Evolutionary conservation across 1,284 basidiomycete genomes (phyloP).

Genomic region (Polyporus tsugae): DNA sequence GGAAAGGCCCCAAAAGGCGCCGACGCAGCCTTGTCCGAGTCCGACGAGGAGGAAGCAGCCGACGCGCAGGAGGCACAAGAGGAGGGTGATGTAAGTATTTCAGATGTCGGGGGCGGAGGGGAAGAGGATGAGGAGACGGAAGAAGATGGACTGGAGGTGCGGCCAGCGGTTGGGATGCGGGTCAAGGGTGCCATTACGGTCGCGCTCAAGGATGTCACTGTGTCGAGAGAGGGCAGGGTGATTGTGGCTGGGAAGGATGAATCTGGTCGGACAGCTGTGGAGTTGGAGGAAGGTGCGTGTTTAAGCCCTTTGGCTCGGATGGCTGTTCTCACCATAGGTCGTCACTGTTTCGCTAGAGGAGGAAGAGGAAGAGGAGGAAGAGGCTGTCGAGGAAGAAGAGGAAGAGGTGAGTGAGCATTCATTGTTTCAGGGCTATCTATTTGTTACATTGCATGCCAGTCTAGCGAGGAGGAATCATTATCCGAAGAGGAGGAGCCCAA

Average conservation of each 20-base stretch:
- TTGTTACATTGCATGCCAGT: conserved; percentile 48
- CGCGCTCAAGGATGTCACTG: conserved; percentile 76
- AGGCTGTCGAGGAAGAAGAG: conserved; percentile 55
- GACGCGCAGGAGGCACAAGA: conserved; percentile 53
- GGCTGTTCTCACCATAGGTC: neutral
- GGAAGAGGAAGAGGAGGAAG: conserved; percentile 48
- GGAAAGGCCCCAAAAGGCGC: conserved; percentile 84
- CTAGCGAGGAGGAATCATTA: conserved; percentile 81
- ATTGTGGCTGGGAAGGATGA: conserved; percentile 79
- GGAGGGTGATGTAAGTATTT: conserved; percentile 65
- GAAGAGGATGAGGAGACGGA: conserved; percentile 55
- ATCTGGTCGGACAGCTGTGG: conserved; percentile 67
- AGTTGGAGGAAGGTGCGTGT: conserved; percentile 54
- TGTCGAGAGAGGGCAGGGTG: conserved; percentile 80
- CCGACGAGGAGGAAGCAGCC: conserved; percentile 62
- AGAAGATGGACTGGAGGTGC: conserved; percentile 52
- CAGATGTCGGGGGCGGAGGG: conserved; percentile 51
- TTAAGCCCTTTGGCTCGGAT: no score
- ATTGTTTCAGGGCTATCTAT: conserved; percentile 11
- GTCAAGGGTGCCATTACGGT: conserved; percentile 69
- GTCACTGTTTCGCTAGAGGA: conserved; percentile 25
- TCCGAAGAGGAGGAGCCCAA: conserved; percentile 70
- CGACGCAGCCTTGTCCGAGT: conserved; percentile 59
- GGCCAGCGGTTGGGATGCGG: conserved; percentile 41
- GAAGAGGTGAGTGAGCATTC: conserved; percentile 53